A percentile compares a stretch with the other conserved stretches of the same genome.
Evolutionary conservation across 108 stramenopile genomes (phyloP).

Genomic region (Skeletonema tropicum): DNA sequence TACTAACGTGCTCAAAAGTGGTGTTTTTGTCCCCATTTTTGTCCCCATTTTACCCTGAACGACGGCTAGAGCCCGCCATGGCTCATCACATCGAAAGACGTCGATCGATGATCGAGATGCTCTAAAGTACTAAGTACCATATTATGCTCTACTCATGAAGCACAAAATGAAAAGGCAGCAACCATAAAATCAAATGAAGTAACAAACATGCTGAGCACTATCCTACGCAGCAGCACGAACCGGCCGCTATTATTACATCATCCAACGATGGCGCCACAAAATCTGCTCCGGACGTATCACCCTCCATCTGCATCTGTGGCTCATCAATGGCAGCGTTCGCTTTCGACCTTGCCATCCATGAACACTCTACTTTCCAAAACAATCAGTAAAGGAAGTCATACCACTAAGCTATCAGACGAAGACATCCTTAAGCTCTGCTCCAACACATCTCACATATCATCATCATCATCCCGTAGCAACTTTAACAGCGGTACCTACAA

Average conservation of each 20-base stretch:
- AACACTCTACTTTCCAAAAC: not conserved
- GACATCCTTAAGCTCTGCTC: not conserved
- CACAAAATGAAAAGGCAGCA: too few relatives aligned
- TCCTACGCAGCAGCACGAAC: not conserved
- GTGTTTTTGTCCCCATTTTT: too few relatives aligned
- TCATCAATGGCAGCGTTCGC: conserved; percentile 3
- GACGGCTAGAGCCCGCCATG: too few relatives aligned
- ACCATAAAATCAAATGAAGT: not conserved
- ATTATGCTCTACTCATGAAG: too few relatives aligned
- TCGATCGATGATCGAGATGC: too few relatives aligned
- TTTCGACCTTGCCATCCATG: conserved; percentile 1
- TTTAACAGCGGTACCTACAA: not conserved
- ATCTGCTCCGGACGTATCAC: not conserved
- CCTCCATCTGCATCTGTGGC: not conserved
- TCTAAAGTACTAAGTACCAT: too few relatives aligned
- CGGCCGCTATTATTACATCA: not conserved
- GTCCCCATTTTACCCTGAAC: too few relatives aligned
- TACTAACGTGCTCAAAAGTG: too few relatives aligned
- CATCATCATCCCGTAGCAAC: too few relatives aligned
- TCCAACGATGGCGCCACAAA: not conserved
- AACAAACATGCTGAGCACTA: not conserved
- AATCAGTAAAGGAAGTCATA: not conserved
- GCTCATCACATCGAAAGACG: too few relatives aligned
- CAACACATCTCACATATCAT: not conserved
- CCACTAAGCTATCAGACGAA: not conserved